Base-by-base conservation (phyloP, 306 rosid genomes). In the Malus fusca region DNA sequence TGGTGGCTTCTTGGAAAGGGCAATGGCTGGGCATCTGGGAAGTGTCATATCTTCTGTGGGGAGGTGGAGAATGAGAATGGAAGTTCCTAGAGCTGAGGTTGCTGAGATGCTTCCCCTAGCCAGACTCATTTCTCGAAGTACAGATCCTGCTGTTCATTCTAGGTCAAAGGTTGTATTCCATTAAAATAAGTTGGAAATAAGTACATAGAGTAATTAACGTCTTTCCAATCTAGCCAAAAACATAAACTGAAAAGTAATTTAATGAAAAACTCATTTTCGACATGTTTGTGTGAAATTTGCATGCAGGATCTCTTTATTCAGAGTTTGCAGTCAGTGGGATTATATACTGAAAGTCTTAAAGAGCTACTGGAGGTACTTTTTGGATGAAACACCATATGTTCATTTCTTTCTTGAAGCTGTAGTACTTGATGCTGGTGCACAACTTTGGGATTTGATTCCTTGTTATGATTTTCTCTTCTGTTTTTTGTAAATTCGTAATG, bases 41-140 rank as follows among this genome's bases (percentile, higher is more conserved):
- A 92, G 93, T 81, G 91, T 84, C 81, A 88, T 94, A 83, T 95
- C 98, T 74, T 92, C 98, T 21, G 83, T 90, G 96, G 98, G 98
- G 28, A 89, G 98, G 83, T 95, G 98, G 98, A 88, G 97, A 86
- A 89, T 92, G 97, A 90, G 91, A 74, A 89, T 95, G 67, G 98
- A 92, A 82, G 96, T 92, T 78, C 86, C 75, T 48, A 84, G 87
- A 79, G 97, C 97, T 74, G 98, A 95, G 84, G 90, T 90, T 65
- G 92, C 96, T 68, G 98, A 95, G 90, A 88, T 92, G 92, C 97
- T 95, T 89, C 98, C 98, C 76, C 92, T 90, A 83, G 97, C 96
- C 31, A 89, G 98, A 76, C 89, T 92, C 77, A 88, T 95, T 79
- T 92, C 93, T 66, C 86, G 91, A 80, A 92, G 93, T 81, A 88